phyloP scores from a whole-genome alignment of 768 basidiomycete genomes.

The Nidularia sp. region DNA sequence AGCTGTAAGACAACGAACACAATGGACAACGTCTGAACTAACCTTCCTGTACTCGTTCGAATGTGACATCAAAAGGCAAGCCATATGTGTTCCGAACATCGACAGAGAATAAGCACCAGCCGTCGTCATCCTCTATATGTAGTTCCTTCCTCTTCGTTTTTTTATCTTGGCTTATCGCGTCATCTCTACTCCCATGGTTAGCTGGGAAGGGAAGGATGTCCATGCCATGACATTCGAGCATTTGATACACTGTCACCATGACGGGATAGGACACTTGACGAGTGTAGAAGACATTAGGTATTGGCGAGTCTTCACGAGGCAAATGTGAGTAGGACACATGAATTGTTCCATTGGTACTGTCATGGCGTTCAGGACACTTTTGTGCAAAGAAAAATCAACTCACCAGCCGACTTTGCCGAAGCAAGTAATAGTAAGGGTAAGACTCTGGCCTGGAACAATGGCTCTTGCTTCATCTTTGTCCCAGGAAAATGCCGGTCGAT shows the following conservation, averaged over 20 bases:
- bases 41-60: slow-evolving; percentile 69
- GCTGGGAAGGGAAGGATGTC: slow-evolving; percentile 68
- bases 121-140: slow-evolving; percentile 43
- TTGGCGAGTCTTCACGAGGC: slow-evolving; percentile 35
- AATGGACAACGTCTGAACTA: slow-evolving; percentile 5
- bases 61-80: slow-evolving; percentile 83
- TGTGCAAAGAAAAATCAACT: slow-evolving; percentile 20
- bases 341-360: slow-evolving; percentile 72
- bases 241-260: slow-evolving; percentile 91
- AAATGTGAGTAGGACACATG: slow-evolving; percentile 81
- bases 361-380: slow-evolving; percentile 8
- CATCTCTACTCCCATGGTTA: slow-evolving; percentile 13
- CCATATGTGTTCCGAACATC: slow-evolving; percentile 93
- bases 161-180: slow-evolving; percentile 4
- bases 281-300: slow-evolving; percentile 66
- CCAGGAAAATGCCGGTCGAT: slow-evolving; percentile 83
- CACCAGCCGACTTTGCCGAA: slow-evolving; percentile 93
- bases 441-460: slow-evolving; percentile 69
- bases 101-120: slow-evolving; percentile 85
- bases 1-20: neutral
- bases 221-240: slow-evolving; percentile 85
- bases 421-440: slow-evolving; percentile 67
- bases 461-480: slow-evolving; percentile 39
- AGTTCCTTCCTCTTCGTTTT: slow-evolving; percentile 20
- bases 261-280: slow-evolving; percentile 88